Conservation (phyloP, 2,329 filamentous ascomycete species). For the Orbilia quercus region DNA sequence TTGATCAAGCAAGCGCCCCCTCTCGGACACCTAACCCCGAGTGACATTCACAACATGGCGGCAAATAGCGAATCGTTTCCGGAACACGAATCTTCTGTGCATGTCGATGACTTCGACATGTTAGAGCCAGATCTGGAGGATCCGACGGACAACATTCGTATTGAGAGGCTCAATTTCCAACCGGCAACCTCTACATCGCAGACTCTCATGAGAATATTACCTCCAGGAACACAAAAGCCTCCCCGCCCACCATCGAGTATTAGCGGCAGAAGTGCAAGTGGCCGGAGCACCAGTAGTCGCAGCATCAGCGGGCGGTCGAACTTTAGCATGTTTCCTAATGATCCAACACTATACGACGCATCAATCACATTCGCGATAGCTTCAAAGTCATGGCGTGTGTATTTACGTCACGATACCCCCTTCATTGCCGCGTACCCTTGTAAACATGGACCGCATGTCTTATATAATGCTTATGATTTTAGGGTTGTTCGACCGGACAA, state of each 20-base stretch:
- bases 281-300: constrained; percentile 51
- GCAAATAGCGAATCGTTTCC: constrained; percentile 76
- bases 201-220: constrained; percentile 52
- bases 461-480: constrained; percentile 78
- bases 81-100: constrained; percentile 69
- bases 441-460: constrained; percentile 72
- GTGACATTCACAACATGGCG: constrained; percentile 74
- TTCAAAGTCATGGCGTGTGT: constrained; percentile 70
- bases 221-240: constrained; percentile 36
- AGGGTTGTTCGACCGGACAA: constrained; percentile 72
- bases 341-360: constrained; percentile 68
- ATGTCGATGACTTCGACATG: constrained; percentile 75
- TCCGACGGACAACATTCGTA: constrained; percentile 73
- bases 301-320: constrained; percentile 46
- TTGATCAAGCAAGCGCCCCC: constrained; percentile 73
- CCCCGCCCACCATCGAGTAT: constrained; percentile 48
- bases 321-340: constrained; percentile 43
- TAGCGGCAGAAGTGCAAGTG: constrained; percentile 41
- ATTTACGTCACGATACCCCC: constrained; percentile 73
- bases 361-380: constrained; percentile 74
- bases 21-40: constrained; percentile 67
- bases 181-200: constrained; percentile 37
- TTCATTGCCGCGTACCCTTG: constrained; percentile 76
- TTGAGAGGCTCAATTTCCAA: constrained; percentile 74
- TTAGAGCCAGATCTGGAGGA: constrained; percentile 70